Evolutionary conservation across 192 early-diverging fungal genomes (phyloP), one percentile per base, ranked within the genome.

Genomic region (Spizellomyces sp.): DNA sequence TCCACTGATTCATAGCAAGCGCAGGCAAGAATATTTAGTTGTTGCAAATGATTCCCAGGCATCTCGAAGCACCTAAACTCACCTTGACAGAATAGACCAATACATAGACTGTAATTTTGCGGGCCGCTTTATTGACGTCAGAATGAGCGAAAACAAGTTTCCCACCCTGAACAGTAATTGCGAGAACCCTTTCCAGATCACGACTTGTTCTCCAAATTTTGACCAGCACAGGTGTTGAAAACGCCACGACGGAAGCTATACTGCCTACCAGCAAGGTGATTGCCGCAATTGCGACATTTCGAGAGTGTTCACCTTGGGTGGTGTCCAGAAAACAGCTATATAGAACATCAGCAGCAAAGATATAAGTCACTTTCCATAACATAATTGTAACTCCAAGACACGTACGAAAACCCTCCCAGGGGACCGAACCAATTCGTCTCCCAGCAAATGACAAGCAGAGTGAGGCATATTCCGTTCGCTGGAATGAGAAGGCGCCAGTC

Each of bases 51-150:
- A 36, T 36, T 36, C 27, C 1, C 27, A 36, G 27, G 0, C 27
- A 36, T 36, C 27, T 36, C 3, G 27, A 3, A 36, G 50, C 50
- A 54, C 50, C 2, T 17, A 4, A 14, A 41, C 64, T 10, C 36
- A 66, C 64, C 64, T 66, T 66, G 64, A 66, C 43, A n/a, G 64
- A 66, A 9, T 66, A 66, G 6, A 66, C 48, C 46, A 66, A 22
- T 22, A 66, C 48, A 36, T 66, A 66, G 7, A 66, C 12, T 21
- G 64, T 46, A 12, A 66, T 66, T 66, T 50, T 45, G 7, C 41
- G 5, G 6, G 64, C 64, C 21, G 64, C 64, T 10, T 46, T 8
- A 50, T 66, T 66, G 15, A 66, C 48, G 9, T 66, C 64, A 7
- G 64, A 22, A n/a, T 54, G 50, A 19, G 64, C 48, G 10, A 66